These are phyloP conservation scores for Sophora flavescens DNA, from an alignment of 306 rosid genomes.

Conservation along the genomic window DNA sequence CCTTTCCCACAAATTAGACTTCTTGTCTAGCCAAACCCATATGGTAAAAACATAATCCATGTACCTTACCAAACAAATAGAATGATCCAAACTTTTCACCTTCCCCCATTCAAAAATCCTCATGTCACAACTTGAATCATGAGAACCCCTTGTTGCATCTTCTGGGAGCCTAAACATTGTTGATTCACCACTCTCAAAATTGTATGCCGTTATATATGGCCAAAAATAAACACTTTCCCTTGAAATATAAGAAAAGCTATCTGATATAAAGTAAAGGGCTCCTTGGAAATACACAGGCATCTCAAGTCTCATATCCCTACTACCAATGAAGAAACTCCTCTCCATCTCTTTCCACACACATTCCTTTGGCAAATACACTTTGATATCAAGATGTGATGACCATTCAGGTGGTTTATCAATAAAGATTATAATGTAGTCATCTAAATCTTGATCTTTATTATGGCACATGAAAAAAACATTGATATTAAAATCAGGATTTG, in stretches of 20 bases:
- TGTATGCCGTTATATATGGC: constrained; percentile 15
- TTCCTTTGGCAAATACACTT: not conserved
- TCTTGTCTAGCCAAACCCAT: not conserved
- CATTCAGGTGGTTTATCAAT: not conserved
- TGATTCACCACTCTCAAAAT: not conserved
- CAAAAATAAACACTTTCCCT: not conserved
- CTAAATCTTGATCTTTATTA: not conserved
- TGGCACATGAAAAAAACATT: constrained; percentile 2
- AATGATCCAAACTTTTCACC: not conserved
- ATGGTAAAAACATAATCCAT: not conserved
- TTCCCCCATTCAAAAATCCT: not conserved
- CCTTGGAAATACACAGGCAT: not conserved
- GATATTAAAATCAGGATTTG: not conserved
- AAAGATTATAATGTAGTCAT: not conserved
- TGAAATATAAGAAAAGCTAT: not conserved
- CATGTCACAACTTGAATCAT: not conserved
- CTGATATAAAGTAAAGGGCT: not conserved
- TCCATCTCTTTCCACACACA: not conserved
- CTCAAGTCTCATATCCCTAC: not conserved
- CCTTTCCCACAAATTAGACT: not conserved
- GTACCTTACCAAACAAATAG: not conserved
- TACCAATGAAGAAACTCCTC: not conserved
- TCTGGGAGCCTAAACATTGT: not conserved
- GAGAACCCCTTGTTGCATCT: not conserved
- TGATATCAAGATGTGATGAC: not conserved